Evolutionary conservation across 2,329 filamentous ascomycete species (phyloP).

Genomic region (Ophiostoma australiae): DNA sequence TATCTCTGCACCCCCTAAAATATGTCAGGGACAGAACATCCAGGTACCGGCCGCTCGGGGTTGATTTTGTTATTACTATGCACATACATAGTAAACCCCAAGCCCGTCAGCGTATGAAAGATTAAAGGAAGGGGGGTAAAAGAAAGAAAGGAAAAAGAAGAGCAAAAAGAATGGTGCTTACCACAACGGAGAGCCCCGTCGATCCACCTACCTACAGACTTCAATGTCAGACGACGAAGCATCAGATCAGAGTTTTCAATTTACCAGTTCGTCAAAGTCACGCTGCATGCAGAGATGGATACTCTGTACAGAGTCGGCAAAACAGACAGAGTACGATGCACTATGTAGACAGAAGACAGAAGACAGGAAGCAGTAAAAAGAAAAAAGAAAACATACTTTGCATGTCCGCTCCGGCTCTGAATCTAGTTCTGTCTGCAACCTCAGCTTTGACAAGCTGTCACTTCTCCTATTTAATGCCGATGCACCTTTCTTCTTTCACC

Average conservation of each 20-base stretch:
- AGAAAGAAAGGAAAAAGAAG: too few relatives aligned
- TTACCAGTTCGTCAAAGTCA: neutral
- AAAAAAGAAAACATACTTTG: neutral
- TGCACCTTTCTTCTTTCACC: neutral
- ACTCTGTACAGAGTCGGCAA: too few relatives aligned
- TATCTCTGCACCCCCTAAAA: constrained; percentile 6
- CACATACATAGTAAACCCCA: neutral
- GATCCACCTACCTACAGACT: neutral
- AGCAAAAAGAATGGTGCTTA: neutral
- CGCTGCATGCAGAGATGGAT: neutral
- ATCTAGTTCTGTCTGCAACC: neutral
- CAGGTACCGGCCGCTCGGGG: constrained; percentile 10
- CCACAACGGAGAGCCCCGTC: neutral
- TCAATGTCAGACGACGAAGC: constrained; percentile 4
- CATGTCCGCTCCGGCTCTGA: neutral
- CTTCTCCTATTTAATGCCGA: constrained; percentile 5
- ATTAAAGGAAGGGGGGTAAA: too few relatives aligned
- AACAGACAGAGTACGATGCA: too few relatives aligned
- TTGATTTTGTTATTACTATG: neutral
- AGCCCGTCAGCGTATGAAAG: too few relatives aligned
- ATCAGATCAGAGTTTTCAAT: neutral
- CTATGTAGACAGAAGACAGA: too few relatives aligned
- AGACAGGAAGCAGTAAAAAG: too few relatives aligned
- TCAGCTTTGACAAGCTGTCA: neutral
- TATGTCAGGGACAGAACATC: neutral